These are phyloP conservation scores for Talaromyces thailandensis DNA, from an alignment of 495 filamentous ascomycete species.

Conservation along the genomic window DNA sequence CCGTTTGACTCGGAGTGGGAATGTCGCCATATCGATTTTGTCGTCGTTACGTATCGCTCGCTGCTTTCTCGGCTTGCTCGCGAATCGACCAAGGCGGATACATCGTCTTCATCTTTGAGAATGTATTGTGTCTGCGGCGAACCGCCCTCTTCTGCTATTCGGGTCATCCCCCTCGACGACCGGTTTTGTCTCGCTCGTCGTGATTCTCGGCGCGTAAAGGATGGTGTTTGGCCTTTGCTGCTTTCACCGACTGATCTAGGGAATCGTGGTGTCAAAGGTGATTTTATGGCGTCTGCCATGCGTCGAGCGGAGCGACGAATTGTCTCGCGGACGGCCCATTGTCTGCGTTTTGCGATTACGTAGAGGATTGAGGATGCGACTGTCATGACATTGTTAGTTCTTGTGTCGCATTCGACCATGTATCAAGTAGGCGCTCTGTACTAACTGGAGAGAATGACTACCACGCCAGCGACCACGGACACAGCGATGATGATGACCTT, in stretches of 20 bases:
- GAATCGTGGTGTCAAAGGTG: constrained; percentile 16
- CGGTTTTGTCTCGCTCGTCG: neutral
- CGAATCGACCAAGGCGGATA: neutral
- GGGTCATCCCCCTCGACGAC: constrained; percentile 1
- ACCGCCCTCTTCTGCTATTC: neutral
- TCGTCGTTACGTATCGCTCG: neutral
- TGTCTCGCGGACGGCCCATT: constrained; percentile 41
- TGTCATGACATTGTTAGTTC: constrained; percentile 9
- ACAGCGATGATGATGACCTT: constrained; percentile 15
- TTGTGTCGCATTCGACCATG: neutral
- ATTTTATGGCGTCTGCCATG: constrained; percentile 24
- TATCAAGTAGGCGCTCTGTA: neutral
- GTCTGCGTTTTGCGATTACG: constrained; percentile 41
- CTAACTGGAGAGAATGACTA: constrained; percentile 19
- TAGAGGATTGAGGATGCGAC: constrained; percentile 38
- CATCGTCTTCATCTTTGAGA: neutral
- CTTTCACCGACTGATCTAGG: neutral
- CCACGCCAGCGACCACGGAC: constrained; percentile 16
- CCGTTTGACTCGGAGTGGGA: neutral
- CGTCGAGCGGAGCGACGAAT: constrained; percentile 35
- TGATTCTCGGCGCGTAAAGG: neutral
- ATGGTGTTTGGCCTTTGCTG: too few species aligned
- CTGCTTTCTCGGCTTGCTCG: neutral
- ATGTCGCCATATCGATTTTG: neutral
- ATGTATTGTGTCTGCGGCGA: neutral